Base-by-base conservation (phyloP, 1,284 basidiomycete genomes). In the Irpex sp. region DNA sequence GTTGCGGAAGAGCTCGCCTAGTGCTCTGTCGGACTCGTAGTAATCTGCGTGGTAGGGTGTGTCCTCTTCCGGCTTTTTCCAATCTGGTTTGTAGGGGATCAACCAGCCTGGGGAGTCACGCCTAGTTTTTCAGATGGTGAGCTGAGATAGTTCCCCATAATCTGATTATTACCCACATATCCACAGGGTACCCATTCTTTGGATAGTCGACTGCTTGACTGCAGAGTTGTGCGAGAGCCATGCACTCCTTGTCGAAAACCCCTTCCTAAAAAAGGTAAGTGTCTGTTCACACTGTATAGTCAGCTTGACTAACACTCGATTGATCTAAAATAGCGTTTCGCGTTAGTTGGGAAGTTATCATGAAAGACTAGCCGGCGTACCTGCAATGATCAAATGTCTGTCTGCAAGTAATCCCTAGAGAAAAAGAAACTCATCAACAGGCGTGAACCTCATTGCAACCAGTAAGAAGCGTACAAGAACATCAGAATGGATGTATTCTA, bases 401-500 rank as follows among this genome's bases (percentile, higher is more conserved):
- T 85, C 80, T n/a, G 87, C 84, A 51, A 88, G 72, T 35, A 91
- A 73, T 31, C 89, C 90, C 90, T 90, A 63, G 1, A 11, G 21
- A 60, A 17, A 35, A 19, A 2, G 31, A 56, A 13, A 61, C 37
- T 55, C 17, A 35, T 35, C 9, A 17, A 61, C 19, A 60, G n/a
- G 13, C 5, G 51, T 4, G 19, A 57, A 31, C 31, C 31, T 31
- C 37, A 13, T 19, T n/a, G 11, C 8, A 36, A 36, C 17, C 26
- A 51, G 17, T 2, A 17, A 33, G 2, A 5, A 11, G 68, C 79
- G 57, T 74, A 90, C 89, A 76, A 90, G 74, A 39, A 91, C 81
- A 69, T 94, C 92, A 0, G 90, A 92, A 65, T 90, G 84, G 69
- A 93, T 91, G 64, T 92, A 95, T 68, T 94, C 87, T 19, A 94